Evolutionary conservation across 2,329 filamentous ascomycete species (phyloP), one percentile per base, ranked within the genome.

Genomic region (Lachnellula hyalina): DNA sequence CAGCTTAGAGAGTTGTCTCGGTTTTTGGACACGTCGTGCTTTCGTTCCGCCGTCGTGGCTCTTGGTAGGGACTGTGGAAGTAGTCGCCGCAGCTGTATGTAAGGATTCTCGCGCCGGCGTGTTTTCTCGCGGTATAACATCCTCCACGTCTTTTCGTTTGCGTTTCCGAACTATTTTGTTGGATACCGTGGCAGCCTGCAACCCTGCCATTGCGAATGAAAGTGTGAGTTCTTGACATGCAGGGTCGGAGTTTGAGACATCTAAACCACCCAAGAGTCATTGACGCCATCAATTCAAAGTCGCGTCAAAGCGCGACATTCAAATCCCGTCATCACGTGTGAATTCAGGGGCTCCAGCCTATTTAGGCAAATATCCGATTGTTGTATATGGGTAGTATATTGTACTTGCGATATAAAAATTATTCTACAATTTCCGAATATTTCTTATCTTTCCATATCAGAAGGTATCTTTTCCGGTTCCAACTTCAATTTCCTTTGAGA

Each of bases 41-140:
- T 80, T 70, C 42, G 55, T 19, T 5, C 63, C 62, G 76, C 80
- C 80, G 74, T 84, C 80, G 47, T 79, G 72, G 25, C 73, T 77
- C 65, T 83, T 84, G 1, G 80, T 83, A 3, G 78, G 75, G 15
- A 83, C 67, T 19, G 69, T 75, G 1, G 72, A 74, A 3, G 72
- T 77, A 25, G 17, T 59, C 9, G 60, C 44, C 2, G 57, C 53
- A 19, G 36, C 32, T 41, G 63, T 48, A 11, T 19, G 17, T 15
- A 15, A 19, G 28, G 17, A 19, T 41, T 53, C 51, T 3, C 9
- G 4, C 4, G 12, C 25, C 41, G 51, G 44, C 4, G 50, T 49
- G 40, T 41, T 48, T 49, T 53, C 47, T 14, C 46, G 14, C 48
- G 25, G 45, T 15, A 9, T 36, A 38, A 47, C 35, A 7, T 68